phyloP scores from a whole-genome alignment of 1,139 yeast genomes.

The Hansenula anomala region DNA sequence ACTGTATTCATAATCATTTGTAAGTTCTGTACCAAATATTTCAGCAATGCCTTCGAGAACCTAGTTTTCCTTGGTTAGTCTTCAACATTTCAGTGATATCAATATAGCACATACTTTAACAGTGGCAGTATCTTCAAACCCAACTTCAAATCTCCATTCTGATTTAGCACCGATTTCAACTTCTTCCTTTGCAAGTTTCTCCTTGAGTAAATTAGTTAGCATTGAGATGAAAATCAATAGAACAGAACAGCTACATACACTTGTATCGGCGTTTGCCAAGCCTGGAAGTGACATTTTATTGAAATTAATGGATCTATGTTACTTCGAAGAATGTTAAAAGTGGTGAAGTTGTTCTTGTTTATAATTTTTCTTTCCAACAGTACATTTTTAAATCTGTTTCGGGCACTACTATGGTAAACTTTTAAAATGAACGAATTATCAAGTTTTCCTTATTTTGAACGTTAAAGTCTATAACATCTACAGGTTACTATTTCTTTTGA shows the following conservation, averaged over 20 bases:
- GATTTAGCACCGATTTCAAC: constrained; percentile 38
- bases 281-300: constrained; percentile 12
- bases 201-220: constrained; percentile 5
- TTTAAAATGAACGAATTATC: too few species aligned
- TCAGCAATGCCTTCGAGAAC: constrained; percentile 71
- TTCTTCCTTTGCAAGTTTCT: constrained; percentile 5
- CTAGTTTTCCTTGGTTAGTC: too few species aligned
- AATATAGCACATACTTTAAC: constrained; percentile 39
- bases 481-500: too few species aligned
- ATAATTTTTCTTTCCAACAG: too few species aligned
- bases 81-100: too few species aligned
- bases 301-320: neutral
- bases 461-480: too few species aligned
- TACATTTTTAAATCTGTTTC: neutral
- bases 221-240: neutral
- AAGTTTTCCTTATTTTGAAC: too few species aligned
- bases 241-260: neutral
- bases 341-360: too few species aligned
- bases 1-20: constrained; percentile 59
- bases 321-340: too few species aligned
- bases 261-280: constrained; percentile 1
- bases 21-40: constrained; percentile 88
- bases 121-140: constrained; percentile 49
- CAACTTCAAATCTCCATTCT: constrained; percentile 89
- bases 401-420: neutral